Base-by-base conservation (phyloP, 2,329 filamentous ascomycete genomes). In the Paecilomyces dactylethromorphus region DNA sequence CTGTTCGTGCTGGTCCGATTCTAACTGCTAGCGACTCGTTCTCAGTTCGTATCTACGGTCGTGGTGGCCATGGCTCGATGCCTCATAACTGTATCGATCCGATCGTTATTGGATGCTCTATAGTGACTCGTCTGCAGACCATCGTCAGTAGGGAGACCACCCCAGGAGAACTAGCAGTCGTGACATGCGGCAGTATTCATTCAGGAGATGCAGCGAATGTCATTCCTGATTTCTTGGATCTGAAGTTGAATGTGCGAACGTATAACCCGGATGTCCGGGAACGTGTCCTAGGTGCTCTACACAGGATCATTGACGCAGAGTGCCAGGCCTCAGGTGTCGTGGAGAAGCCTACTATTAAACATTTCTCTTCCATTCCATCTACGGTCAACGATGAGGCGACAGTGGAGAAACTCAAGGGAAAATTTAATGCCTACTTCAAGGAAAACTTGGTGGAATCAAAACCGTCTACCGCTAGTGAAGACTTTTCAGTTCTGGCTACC, bases 401-500 rank as follows among this genome's bases (percentile, higher is more conserved):
- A 0, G 81, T 79, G 0, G 64, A 63, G 3, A 67, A 64, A 10
- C 68, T 86, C 0, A 76, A 78, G 18, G 65, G 69, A 2, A 69
- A 73, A 0, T 86, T 85, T 62, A 60, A 63, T 0, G 61, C 68
- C 1, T 79, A 82, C 58, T 85, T 86, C 61, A 65, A 60, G 11
- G 71, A 74, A 0, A 62, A 66, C 0, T 69, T 77, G 11, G 61
- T 71, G 0, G 68, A 80, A 12, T 74, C 75, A 15, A 68, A 76
- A n/a, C 71, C 75, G 0, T 63, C 81, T 0, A 70, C 74, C 2
- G 81, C 77, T 0, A 82, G 79, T 57, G 85, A 87, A 65, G 85
- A 87, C 62, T 85, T 87, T 63, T 74, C 78, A 0, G 77, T 82
- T 49, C 66, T 87, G 49, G 84, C 81, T 1, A 81, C 78, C 0